These are phyloP conservation scores for Phellinidium pouzarii DNA, from an alignment of 1,284 basidiomycete species.

Conservation along the genomic window DNA sequence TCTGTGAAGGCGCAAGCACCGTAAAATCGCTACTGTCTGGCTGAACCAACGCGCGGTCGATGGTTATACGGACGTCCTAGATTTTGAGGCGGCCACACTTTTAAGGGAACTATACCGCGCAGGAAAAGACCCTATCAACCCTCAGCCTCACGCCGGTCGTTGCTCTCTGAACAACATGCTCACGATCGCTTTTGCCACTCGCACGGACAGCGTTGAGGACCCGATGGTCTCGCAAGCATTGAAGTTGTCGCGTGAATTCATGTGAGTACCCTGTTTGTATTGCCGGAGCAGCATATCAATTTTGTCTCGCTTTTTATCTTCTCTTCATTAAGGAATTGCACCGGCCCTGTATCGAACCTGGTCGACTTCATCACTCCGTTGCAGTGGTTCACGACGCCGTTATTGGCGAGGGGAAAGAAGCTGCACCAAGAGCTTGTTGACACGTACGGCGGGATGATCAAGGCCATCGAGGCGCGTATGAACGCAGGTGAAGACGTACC, in stretches of 20 bases:
- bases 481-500: conserved; percentile 31
- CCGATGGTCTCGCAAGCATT: conserved; percentile 30
- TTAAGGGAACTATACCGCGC: conserved; percentile 30
- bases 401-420: conserved; percentile 27
- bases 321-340: conserved; percentile 20
- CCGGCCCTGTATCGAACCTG: conserved; percentile 34
- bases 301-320: no score
- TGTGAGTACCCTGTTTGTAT: conserved; percentile 20
- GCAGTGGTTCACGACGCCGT: conserved; percentile 32
- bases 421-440: conserved; percentile 32
- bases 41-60: conserved; percentile 31
- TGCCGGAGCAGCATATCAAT: background rate
- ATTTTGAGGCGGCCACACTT: conserved; percentile 32
- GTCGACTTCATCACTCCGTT: conserved; percentile 35
- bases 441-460: conserved; percentile 33
- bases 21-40: conserved; percentile 30
- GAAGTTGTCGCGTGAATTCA: conserved; percentile 32
- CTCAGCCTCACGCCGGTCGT: conserved; percentile 29
- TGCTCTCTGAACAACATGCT: conserved; percentile 35
- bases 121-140: conserved; percentile 32
- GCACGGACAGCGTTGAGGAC: conserved; percentile 28
- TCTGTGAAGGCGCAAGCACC: conserved; percentile 33
- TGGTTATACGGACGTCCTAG: conserved; percentile 29
- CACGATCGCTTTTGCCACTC: conserved; percentile 30
- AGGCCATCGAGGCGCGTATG: conserved; percentile 29